These are phyloP conservation scores for Cystofilobasidium macerans DNA, from an alignment of 768 basidiomycete genomes.

Conservation along the genomic window DNA sequence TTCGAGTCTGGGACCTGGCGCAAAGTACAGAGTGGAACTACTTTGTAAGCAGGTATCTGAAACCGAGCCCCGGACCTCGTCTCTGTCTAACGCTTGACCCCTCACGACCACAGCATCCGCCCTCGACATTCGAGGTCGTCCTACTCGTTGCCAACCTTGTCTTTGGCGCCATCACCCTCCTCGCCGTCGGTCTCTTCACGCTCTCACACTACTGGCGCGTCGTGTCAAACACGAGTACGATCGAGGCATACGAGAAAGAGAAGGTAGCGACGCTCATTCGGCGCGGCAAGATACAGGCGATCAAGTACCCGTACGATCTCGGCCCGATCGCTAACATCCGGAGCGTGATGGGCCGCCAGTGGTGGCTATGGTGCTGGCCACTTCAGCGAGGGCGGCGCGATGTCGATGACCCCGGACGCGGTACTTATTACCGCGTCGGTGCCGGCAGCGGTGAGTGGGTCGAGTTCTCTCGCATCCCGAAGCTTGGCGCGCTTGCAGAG, in stretches of 20 bases:
- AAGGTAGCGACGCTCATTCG: slow-evolving; percentile 70
- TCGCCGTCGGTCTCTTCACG: slow-evolving; percentile 88
- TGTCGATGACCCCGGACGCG: slow-evolving; percentile 49
- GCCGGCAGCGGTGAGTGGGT: slow-evolving; percentile 38
- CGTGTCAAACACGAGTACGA: slow-evolving; percentile 76
- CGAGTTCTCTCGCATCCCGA: slow-evolving; percentile 12
- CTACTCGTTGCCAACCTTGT: slow-evolving; percentile 82
- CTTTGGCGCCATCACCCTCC: slow-evolving; percentile 68
- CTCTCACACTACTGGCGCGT: slow-evolving; percentile 77
- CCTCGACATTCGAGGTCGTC: slow-evolving; percentile 57
- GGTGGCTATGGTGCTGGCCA: slow-evolving; percentile 78
- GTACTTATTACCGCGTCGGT: slow-evolving; percentile 64
- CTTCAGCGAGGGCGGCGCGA: slow-evolving; percentile 34
- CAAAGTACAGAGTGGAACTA: slow-evolving; percentile 18
- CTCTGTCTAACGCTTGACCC: not conserved
- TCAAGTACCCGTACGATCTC: slow-evolving; percentile 91
- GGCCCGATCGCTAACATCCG: slow-evolving; percentile 61
- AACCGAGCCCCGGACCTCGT: not conserved
- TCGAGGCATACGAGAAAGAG: slow-evolving; percentile 97
- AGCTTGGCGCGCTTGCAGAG: not conserved
- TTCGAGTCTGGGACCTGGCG: slow-evolving; percentile 17
- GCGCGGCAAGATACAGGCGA: slow-evolving; percentile 73
- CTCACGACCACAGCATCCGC: slow-evolving; percentile 49
- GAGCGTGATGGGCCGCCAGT: slow-evolving; percentile 63
- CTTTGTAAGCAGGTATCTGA: not conserved